A percentile compares a stretch with the other conserved stretches of the same genome.
These are phyloP conservation scores for Isabelozyma gotoi DNA, from an alignment of 805 yeast genomes.

Conservation along the genomic window DNA sequence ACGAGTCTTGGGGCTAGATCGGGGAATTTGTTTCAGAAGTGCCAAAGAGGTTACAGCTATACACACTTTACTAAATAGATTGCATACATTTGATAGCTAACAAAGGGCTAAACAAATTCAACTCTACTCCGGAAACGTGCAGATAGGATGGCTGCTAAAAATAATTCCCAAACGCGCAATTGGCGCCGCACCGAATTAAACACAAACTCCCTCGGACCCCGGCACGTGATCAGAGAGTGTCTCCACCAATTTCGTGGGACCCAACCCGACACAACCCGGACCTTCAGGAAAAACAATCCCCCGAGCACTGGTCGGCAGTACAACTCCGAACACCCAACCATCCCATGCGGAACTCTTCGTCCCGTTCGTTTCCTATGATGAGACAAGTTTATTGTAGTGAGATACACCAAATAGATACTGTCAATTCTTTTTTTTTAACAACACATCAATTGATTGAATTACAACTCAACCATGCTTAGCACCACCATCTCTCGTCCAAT, in stretches of 20 bases:
- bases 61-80: too few relatives aligned
- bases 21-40: not conserved
- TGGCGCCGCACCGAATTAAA: too few relatives aligned
- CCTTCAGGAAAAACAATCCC: too few relatives aligned
- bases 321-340: slow-evolving; percentile 18
- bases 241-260: not conserved
- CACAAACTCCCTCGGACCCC: too few relatives aligned
- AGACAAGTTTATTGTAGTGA: not conserved
- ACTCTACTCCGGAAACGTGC: too few relatives aligned
- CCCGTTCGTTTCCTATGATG: slow-evolving; percentile 10
- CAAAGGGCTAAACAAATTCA: not conserved
- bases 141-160: too few relatives aligned
- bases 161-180: too few relatives aligned
- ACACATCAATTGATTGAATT: slow-evolving; percentile 4
- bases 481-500: slow-evolving; percentile 14
- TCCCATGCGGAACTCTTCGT: slow-evolving; percentile 16
- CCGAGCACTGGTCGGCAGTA: too few relatives aligned
- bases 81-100: too few relatives aligned
- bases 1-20: too few relatives aligned
- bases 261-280: not conserved
- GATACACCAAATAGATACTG: not conserved
- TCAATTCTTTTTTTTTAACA: slow-evolving; percentile 5
- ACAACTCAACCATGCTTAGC: slow-evolving; percentile 13
- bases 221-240: too few relatives aligned
- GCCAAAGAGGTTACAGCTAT: not conserved